Evolutionary conservation across 2,329 filamentous ascomycete genomes (phyloP).

Genomic region (Westerdykella sp.): DNA sequence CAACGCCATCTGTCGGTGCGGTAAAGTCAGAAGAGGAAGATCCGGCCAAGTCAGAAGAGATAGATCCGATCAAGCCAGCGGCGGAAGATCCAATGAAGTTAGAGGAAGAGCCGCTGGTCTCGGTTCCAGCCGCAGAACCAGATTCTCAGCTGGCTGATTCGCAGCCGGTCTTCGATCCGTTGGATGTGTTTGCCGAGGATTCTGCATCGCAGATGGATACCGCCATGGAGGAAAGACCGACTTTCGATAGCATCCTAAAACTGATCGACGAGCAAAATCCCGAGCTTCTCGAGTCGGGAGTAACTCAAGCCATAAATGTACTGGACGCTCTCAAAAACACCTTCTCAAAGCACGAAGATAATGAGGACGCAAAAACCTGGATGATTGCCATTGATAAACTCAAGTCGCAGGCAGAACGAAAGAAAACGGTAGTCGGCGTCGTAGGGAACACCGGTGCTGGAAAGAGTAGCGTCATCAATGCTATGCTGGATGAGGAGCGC

Average conservation of each 20-base stretch:
- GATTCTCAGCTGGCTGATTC: no score
- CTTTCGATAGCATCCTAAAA: constrained; percentile 21
- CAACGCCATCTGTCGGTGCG: no score
- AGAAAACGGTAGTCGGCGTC: constrained; percentile 50
- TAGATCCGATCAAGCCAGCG: no score
- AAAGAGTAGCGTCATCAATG: constrained; percentile 59
- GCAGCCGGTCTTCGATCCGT: no score
- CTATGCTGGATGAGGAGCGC: constrained; percentile 56
- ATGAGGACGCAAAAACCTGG: constrained; percentile 38
- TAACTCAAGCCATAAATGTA: constrained; percentile 34
- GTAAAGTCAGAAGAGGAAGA: no score
- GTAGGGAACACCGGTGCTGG: constrained; percentile 58
- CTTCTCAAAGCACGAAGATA: constrained; percentile 19
- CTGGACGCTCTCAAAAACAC: constrained; percentile 30
- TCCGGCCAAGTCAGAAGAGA: no score
- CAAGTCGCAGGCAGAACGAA: constrained; percentile 35
- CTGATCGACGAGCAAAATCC: constrained; percentile 29
- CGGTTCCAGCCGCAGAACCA: not conserved
- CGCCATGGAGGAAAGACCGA: not conserved
- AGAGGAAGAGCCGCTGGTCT: no score
- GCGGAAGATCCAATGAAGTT: no score
- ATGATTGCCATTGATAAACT: constrained; percentile 39
- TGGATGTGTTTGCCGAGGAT: no score
- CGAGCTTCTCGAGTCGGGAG: constrained; percentile 37
- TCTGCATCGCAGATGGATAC: no score